Conservation (phyloP, 257 asterid genomes). For the Schizonepeta tenuifolia region DNA sequence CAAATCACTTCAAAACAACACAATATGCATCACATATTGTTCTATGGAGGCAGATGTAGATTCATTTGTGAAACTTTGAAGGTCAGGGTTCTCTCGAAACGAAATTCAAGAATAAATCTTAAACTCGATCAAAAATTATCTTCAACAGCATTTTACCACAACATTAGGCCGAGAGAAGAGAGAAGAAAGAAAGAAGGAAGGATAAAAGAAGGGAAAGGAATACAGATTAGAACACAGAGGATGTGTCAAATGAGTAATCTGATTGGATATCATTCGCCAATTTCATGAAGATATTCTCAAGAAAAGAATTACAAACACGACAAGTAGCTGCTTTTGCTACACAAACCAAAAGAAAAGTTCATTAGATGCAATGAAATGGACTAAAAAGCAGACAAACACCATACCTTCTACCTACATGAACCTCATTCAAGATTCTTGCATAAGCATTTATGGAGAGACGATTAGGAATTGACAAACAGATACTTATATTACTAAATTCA, state of each 20-base stretch:
- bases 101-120: neutral
- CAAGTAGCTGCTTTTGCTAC: neutral
- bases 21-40: neutral
- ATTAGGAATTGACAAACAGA: neutral
- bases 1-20: constrained; percentile 3
- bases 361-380: neutral
- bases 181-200: too few species aligned
- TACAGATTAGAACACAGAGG: constrained; percentile 1
- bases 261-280: neutral
- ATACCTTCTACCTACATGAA: neutral
- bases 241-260: neutral
- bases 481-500: neutral
- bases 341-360: neutral
- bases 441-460: neutral
- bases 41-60: neutral
- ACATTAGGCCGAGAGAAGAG: neutral
- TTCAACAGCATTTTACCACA: too few species aligned
- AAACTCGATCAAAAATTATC: neutral
- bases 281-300: neutral
- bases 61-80: neutral
- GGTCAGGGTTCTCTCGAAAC: neutral
- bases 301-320: neutral
- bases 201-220: too few species aligned
- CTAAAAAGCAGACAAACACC: neutral
- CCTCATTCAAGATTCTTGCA: neutral